Evolutionary conservation across 768 basidiomycete genomes (phyloP), one percentile per base, ranked within the genome.

Genomic region (Suillus subalutaceus): DNA sequence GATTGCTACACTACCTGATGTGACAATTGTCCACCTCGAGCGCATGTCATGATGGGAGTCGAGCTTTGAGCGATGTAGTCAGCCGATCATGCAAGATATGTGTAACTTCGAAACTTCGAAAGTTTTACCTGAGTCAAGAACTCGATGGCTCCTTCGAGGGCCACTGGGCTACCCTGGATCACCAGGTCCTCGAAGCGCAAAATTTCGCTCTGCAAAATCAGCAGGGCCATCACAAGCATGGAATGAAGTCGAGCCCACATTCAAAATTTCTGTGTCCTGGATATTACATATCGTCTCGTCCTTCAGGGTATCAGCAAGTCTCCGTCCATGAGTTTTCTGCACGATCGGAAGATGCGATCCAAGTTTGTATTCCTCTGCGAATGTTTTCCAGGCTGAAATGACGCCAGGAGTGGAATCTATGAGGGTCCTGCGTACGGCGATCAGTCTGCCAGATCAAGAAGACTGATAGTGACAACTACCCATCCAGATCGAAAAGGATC

Each of bases 341-440:
- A 85, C 84, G 20, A 89, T 78, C 18, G 77, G 68, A 46, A 80
- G 79, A 68, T 84, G 83, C 1, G 84, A 84, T 38, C 89, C 80
- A 71, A 80, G 73, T 66, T 78, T 74, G 68, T 93, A 93, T 65
- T 90, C 84, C 50, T 78, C 80, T 48, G 84, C 82, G 73, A 93
- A 95, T 55, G 79, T 85, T 60, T 85, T 80, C 94, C 94, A 96
- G 9, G 92, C 90, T 66, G 84, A 84, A 61, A 87, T 69, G n/a
- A 94, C 90, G 5, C 93, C 94, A 1, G 91, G 91, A 6, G 93
- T 94, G 3, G 92, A 93, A 78, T 94, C 92, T 72, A 91, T 86
- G 66, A 90, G 83, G 7, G 90, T 92, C 50, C 90, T 91, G 15
- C 40, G 57, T 50, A 48, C 10, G 9, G 65, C 26, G 56, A 65